phyloP scores from a whole-genome alignment of 306 rosid species.

The Rosa multiflora region DNA sequence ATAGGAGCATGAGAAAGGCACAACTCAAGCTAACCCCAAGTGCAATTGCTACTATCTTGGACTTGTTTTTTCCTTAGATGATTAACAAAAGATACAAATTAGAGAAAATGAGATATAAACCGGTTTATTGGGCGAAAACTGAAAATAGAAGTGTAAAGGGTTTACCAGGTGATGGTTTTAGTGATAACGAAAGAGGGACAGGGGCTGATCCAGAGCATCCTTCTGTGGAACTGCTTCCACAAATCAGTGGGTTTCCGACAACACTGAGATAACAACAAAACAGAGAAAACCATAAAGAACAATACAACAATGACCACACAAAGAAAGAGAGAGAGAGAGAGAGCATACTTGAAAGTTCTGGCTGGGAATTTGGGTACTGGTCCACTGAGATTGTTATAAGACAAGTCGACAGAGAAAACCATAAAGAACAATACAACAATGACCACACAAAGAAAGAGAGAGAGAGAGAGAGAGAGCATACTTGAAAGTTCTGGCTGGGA shows the following conservation, averaged over 20 bases:
- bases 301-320: constrained; percentile 9
- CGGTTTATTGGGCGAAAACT: background rate
- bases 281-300: constrained; percentile 20
- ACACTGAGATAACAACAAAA: constrained; percentile 42
- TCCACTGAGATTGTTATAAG: constrained; percentile 94
- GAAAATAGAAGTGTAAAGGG: constrained; percentile 7
- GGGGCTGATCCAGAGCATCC: constrained; percentile 76
- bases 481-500: constrained; percentile 91
- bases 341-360: constrained; percentile 71
- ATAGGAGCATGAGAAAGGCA: constrained; percentile 48
- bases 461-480: constrained; percentile 8
- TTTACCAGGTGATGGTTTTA: constrained; percentile 58
- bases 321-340: background rate
- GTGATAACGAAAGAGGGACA: constrained; percentile 58
- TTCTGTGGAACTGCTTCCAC: constrained; percentile 65
- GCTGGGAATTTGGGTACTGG: constrained; percentile 90
- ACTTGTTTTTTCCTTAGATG: constrained; percentile 53
- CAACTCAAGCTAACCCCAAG: constrained; percentile 77
- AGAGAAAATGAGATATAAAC: background rate
- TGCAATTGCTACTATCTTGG: constrained; percentile 71
- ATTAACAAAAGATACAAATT: background rate
- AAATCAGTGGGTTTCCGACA: constrained; percentile 84
- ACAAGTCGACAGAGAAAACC: constrained; percentile 55
- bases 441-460: background rate
- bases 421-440: constrained; percentile 17